Percentiles rank a stretch among this genome's conserved stretches.
Conservation (phyloP, 2,329 filamentous ascomycete species). For the Cryoendolithus antarcticus region DNA sequence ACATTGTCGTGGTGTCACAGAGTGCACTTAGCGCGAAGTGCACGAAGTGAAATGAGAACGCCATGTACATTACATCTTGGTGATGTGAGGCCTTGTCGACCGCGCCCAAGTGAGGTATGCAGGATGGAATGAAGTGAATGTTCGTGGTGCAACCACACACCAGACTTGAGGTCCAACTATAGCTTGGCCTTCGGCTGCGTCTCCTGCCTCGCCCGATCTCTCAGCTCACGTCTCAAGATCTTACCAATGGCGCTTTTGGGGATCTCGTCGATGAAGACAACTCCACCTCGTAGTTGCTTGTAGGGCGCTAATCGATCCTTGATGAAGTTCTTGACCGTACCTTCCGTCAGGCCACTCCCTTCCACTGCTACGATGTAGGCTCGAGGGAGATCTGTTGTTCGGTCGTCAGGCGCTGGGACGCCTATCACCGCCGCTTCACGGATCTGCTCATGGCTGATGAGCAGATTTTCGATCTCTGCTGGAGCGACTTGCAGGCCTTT, state of each 20-base stretch:
- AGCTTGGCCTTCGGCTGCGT: not conserved
- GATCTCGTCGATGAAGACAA: constrained; percentile 34
- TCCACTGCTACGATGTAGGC: constrained; percentile 32
- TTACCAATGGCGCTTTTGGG: constrained; percentile 37
- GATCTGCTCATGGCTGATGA: constrained; percentile 30
- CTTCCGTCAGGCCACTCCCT: constrained; percentile 22
- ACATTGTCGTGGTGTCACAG: too few relatives aligned
- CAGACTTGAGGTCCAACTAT: too few relatives aligned
- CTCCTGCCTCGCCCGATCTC: constrained; percentile 17
- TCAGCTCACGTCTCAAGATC: constrained; percentile 34
- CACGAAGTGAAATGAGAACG: too few relatives aligned
- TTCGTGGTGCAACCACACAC: too few relatives aligned
- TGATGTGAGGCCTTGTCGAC: too few relatives aligned
- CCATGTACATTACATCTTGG: too few relatives aligned
- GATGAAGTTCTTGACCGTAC: constrained; percentile 31
- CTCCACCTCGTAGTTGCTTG: constrained; percentile 34
- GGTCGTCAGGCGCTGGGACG: constrained; percentile 29
- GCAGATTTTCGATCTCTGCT: constrained; percentile 34
- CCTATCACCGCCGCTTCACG: constrained; percentile 35
- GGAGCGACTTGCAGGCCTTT: constrained; percentile 36
- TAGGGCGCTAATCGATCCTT: constrained; percentile 33
- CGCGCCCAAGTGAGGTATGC: too few relatives aligned
- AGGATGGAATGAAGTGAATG: too few relatives aligned
- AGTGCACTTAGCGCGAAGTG: too few relatives aligned
- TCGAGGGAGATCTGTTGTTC: constrained; percentile 35